Percentiles rank a stretch among this genome's conserved stretches.
These are phyloP conservation scores for Gryganskiella cystojenkinii DNA, from an alignment of 192 early-diverging fungal genomes.

Conservation along the genomic window DNA sequence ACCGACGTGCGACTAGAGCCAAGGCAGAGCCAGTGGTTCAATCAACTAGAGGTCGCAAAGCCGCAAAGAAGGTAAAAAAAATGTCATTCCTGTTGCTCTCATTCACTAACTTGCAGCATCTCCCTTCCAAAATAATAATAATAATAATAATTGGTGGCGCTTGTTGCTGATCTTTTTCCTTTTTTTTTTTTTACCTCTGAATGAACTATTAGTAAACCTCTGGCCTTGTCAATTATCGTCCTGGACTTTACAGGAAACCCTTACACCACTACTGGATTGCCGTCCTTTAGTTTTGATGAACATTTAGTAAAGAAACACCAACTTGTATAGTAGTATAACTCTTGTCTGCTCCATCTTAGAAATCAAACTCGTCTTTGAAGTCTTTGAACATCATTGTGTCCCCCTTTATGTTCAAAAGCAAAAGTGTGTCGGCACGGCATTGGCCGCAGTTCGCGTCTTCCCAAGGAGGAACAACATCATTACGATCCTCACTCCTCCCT, in stretches of 20 bases:
- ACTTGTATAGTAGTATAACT: too few species aligned
- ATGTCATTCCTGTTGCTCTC: too few species aligned
- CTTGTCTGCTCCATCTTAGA: too few species aligned
- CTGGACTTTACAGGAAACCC: too few species aligned
- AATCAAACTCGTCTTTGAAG: not conserved
- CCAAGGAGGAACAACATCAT: not conserved
- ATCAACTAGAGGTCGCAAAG: constrained; percentile 41
- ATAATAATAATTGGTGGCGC: not conserved
- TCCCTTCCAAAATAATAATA: not conserved
- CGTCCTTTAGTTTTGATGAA: too few species aligned
- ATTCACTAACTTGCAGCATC: not conserved
- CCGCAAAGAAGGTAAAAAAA: constrained; percentile 37
- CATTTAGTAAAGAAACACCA: too few species aligned
- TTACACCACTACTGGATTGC: too few species aligned
- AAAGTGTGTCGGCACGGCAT: not conserved
- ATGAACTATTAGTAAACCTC: too few species aligned
- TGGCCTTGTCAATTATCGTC: too few species aligned
- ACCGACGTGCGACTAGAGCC: constrained; percentile 27
- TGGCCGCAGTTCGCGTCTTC: not conserved
- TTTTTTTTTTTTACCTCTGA: too few species aligned
- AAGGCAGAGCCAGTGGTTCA: constrained; percentile 31
- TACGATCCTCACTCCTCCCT: not conserved
- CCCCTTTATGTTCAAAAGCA: not conserved
- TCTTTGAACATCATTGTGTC: not conserved
- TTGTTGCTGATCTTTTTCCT: too few species aligned